Percentiles rank a stretch among this genome's conserved stretches.
These are phyloP conservation scores for Cicer pinnatifidum DNA, from an alignment of 306 rosid genomes.

Conservation along the genomic window DNA sequence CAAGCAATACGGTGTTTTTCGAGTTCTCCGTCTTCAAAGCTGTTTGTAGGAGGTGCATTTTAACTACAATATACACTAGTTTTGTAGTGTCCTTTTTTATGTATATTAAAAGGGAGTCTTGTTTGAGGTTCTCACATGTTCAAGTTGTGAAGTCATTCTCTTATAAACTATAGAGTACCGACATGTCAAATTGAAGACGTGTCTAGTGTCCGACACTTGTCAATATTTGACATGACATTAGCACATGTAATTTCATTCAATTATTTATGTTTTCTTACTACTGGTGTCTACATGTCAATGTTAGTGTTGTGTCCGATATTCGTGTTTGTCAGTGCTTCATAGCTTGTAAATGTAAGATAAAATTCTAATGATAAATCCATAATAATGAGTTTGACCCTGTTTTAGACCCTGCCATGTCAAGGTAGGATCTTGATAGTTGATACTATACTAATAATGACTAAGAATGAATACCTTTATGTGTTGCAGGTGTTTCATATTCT, in stretches of 20 bases:
- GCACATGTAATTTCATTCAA: too few species aligned
- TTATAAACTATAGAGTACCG: not conserved
- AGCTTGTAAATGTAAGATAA: not conserved
- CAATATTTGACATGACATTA: not conserved
- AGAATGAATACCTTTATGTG: constrained; percentile 20
- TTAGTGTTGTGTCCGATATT: too few species aligned
- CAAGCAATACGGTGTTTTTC: constrained; percentile 75
- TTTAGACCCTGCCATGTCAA: not conserved
- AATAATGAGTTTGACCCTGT: not conserved
- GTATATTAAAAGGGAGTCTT: not conserved
- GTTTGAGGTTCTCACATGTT: not conserved
- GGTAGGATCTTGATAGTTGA: not conserved
- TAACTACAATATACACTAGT: constrained; percentile 9
- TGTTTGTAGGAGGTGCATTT: constrained; percentile 83
- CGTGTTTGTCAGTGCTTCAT: not conserved
- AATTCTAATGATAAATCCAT: not conserved
- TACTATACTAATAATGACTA: not conserved
- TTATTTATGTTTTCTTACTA: too few species aligned
- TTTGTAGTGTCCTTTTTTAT: not conserved
- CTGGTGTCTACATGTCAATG: too few species aligned
- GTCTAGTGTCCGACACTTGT: too few species aligned
- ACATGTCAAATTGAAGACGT: not conserved
- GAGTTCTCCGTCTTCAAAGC: constrained; percentile 55
- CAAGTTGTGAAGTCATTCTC: not conserved
- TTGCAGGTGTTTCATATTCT: constrained; percentile 70